Conservation (phyloP, 129 eudicot genomes). For the Lactuca saligna region DNA sequence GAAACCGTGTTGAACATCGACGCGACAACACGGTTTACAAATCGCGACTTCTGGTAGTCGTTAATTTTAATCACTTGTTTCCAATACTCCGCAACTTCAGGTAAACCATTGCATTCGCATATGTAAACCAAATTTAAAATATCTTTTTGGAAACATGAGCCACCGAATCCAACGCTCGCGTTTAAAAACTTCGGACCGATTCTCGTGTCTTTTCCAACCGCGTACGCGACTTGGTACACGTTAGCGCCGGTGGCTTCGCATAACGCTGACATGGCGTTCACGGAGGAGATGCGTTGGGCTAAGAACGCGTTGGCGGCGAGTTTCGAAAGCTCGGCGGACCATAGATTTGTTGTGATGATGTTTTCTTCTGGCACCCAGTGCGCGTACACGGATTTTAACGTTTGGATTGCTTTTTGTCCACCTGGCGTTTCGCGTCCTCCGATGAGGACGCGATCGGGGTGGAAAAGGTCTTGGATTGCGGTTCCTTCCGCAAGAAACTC, state of each 20-base stretch:
- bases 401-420: slow-evolving; percentile 72
- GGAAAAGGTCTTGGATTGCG: slow-evolving; percentile 75
- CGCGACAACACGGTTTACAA: slow-evolving; percentile 88
- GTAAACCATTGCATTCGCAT: slow-evolving; percentile 91
- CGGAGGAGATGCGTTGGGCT: slow-evolving; percentile 89
- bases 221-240: slow-evolving; percentile 65
- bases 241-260: slow-evolving; percentile 93
- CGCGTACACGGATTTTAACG: slow-evolving; percentile 70
- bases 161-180: slow-evolving; percentile 92
- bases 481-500: slow-evolving; percentile 94
- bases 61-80: slow-evolving; percentile 90
- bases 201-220: slow-evolving; percentile 86
- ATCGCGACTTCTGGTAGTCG: slow-evolving; percentile 87
- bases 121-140: slow-evolving; percentile 82
- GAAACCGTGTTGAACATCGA: slow-evolving; percentile 94
- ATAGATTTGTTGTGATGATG: slow-evolving; percentile 75
- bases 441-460: slow-evolving; percentile 82
- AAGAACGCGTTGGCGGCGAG: slow-evolving; percentile 92
- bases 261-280: slow-evolving; percentile 92
- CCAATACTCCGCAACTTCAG: slow-evolving; percentile 96
- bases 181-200: slow-evolving; percentile 83
- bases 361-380: slow-evolving; percentile 86
- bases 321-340: slow-evolving; percentile 97
- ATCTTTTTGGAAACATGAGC: slow-evolving; percentile 93
- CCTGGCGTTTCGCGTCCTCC: slow-evolving; percentile 96